Conservation (phyloP, 352 stramenopile genomes). For the Globisporangium carolinianum region DNA sequence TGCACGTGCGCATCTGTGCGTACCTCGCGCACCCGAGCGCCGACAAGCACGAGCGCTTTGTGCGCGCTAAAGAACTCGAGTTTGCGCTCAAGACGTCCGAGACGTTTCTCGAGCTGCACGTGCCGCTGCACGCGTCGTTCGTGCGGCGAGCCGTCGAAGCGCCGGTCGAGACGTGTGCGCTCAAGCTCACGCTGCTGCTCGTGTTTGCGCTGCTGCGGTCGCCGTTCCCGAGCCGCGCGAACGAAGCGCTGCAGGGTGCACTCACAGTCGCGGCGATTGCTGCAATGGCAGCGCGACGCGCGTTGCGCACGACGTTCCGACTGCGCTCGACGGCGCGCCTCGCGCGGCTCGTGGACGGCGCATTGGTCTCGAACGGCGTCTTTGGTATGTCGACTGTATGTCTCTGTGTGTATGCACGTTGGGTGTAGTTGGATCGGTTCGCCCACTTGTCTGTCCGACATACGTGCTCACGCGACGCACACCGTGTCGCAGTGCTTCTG, state of each 20-base stretch:
- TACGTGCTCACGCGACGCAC: background rate
- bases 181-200: constrained; percentile 46
- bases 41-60: constrained; percentile 39
- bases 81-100: constrained; percentile 50
- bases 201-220: constrained; percentile 50
- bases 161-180: constrained; percentile 29
- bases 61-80: constrained; percentile 45
- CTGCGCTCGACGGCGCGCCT: constrained; percentile 29
- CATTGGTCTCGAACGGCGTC: constrained; percentile 36
- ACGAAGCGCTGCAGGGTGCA: constrained; percentile 39
- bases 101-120: constrained; percentile 48
- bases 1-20: constrained; percentile 25
- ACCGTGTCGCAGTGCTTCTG: constrained; percentile 24
- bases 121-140: constrained; percentile 47
- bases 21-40: constrained; percentile 21
- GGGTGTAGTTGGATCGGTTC: background rate
- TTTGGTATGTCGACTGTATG: constrained; percentile 26
- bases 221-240: constrained; percentile 21
- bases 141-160: constrained; percentile 18
- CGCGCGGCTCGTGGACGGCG: constrained; percentile 23
- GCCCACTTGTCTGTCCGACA: background rate
- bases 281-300: constrained; percentile 18
- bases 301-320: constrained; percentile 25
- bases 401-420: background rate
- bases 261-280: constrained; percentile 31